Conservation (phyloP, 192 early-diverging fungal species). For the Diversispora epigaea region DNA sequence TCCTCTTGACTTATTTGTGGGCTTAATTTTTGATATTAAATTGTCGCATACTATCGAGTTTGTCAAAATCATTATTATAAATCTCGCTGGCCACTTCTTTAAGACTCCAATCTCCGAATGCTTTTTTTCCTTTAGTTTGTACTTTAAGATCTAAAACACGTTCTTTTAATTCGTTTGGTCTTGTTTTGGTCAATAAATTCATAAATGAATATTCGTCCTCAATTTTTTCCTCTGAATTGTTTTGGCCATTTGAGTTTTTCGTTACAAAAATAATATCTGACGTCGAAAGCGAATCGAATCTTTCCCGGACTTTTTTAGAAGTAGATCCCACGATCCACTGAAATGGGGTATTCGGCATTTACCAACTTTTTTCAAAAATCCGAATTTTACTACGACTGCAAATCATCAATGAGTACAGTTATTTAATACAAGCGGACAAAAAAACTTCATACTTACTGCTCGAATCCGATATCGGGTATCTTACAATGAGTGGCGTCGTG, state of each 20-base stretch:
- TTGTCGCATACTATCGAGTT: too few relatives aligned
- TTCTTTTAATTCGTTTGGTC: not conserved
- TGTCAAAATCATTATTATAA: too few relatives aligned
- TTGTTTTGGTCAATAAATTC: not conserved
- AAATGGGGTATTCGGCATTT: not conserved
- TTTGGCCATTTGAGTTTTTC: not conserved
- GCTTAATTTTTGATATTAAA: too few relatives aligned
- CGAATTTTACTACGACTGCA: not conserved
- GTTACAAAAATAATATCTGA: not conserved
- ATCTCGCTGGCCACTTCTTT: not conserved
- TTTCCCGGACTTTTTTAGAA: not conserved
- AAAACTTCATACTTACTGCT: slow-evolving; percentile 6
- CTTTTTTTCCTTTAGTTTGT: slow-evolving; percentile 14
- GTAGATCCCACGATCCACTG: not conserved
- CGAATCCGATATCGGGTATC: not conserved
- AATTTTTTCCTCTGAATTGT: not conserved
- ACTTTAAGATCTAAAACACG: slow-evolving; percentile 13
- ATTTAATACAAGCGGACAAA: too few relatives aligned
- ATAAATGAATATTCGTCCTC: slow-evolving; percentile 8
- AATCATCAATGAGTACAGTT: too few relatives aligned
- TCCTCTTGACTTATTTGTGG: too few relatives aligned
- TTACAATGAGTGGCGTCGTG: not conserved
- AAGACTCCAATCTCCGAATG: not conserved
- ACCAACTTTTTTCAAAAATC: too few relatives aligned
- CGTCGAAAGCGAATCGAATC: not conserved